Percentiles rank a stretch among this genome's conserved stretches.
Evolutionary conservation across 306 rosid genomes (phyloP).

Genomic region (Cucurbita ficifolia): DNA sequence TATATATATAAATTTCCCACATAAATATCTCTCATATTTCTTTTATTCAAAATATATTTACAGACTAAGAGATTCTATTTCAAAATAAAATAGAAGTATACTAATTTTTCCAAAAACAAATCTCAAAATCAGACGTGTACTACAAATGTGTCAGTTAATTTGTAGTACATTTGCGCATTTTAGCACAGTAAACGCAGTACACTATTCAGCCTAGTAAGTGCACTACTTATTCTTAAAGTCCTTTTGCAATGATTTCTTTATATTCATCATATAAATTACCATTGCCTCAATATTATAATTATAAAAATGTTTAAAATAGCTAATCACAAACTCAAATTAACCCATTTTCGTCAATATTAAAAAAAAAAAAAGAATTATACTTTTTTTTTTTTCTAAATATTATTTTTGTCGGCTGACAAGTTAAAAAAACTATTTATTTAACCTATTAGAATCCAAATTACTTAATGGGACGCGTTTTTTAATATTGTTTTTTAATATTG

Average conservation of each 20-base stretch:
- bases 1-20: too few species aligned
- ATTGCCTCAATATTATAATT: neutral
- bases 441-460: too few species aligned
- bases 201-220: neutral
- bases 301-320: too few species aligned
- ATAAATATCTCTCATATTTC: too few species aligned
- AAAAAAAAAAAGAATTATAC: too few species aligned
- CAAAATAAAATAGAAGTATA: neutral
- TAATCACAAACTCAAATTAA: neutral
- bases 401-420: too few species aligned
- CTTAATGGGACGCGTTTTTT: too few species aligned
- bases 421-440: too few species aligned
- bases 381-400: too few species aligned
- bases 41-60: too few species aligned
- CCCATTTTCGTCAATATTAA: neutral
- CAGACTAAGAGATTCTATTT: too few species aligned
- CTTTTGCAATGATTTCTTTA: neutral
- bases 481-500: too few species aligned
- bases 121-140: neutral
- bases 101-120: neutral
- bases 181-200: neutral
- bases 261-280: neutral
- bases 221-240: neutral
- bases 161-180: neutral
- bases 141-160: neutral